Base-by-base conservation (phyloP, 768 basidiomycete species). In the Calocybe indica region DNA sequence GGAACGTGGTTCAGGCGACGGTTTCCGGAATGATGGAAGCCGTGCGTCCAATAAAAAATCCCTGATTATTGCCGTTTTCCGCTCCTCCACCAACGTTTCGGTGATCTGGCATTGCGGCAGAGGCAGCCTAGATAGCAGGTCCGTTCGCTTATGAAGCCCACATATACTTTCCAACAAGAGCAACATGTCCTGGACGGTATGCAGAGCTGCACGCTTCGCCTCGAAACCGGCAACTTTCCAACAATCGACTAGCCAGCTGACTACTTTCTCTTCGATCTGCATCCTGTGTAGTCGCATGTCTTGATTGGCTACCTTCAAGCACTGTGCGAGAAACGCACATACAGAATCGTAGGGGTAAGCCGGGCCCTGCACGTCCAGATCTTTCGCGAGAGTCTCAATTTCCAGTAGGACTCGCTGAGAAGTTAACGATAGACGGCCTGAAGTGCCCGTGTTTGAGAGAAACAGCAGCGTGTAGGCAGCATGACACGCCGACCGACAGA, bases 321-420 rank as follows among this genome's bases (percentile, higher is more conserved):
- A 85, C 28, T 77, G 69, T 5, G 78, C 68, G 40, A 97, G 71
- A 60, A 98, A 92, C 48, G 73, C 70, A 70, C 94, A 96, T 35
- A 95, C 91, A 1, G 94, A 83, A 59, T 99, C 96, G 56, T 78
- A 88, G 0, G 93, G 92, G 56, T 79, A 84, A 10, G 81, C 69
- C 2, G 94, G 93, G 0, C 93, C 94, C 65, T 98, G 95, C 11
- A 96, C 77, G 53, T 91, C 86, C 49, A 99, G 71, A 52, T 95
- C 90, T 52, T 84, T 85, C 1, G 82, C 77, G 40, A 97, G 69
- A 0, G 74, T 71, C 59, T 92, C 92, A 41, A 97, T 82, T 60
- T 94, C 92, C 2, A 66, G 57, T 10, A 88, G 70, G 39, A 86
- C 67, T 10, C 76, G 76, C 34, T 82, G 78, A 10, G 78, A 64